These are phyloP conservation scores for Oxytropis ochrocephala DNA, from an alignment of 306 rosid genomes.

Conservation along the genomic window DNA sequence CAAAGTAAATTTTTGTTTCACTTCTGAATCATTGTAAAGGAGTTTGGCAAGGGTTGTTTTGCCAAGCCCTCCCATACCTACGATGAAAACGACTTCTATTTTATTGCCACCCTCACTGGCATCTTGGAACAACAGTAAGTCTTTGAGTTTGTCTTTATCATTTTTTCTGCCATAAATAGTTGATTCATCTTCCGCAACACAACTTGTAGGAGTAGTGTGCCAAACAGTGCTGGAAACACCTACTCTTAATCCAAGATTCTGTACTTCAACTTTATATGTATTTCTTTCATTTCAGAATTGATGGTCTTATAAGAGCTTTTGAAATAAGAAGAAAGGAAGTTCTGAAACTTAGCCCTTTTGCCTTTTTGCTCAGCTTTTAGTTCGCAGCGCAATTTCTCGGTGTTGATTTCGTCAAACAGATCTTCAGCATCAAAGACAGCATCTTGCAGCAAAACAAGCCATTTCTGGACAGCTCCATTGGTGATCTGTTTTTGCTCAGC, in stretches of 20 bases:
- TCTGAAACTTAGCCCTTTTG: conserved; percentile 23
- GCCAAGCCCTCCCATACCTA: conserved; percentile 19
- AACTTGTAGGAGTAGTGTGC: neutral
- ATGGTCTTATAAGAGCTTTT: conserved; percentile 14
- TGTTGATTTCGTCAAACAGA: no score
- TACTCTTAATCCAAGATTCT: conserved; percentile 22
- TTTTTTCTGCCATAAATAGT: conserved; percentile 1
- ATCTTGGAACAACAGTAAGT: conserved; percentile 6
- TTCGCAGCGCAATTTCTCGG: no score
- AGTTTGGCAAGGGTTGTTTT: conserved; percentile 28
- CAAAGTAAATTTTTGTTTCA: neutral
- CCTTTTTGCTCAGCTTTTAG: neutral
- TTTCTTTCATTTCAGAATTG: conserved; percentile 16
- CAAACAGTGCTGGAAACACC: neutral
- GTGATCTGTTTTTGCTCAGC: no score
- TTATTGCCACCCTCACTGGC: neutral
- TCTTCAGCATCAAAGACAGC: no score
- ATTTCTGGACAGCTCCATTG: no score
- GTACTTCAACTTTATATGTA: conserved; percentile 25
- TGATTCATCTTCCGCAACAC: conserved; percentile 22
- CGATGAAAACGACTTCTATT: conserved; percentile 1
- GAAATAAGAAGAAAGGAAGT: conserved; percentile 11
- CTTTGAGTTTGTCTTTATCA: neutral
- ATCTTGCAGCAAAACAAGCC: no score
- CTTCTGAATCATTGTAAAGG: neutral